Base-by-base conservation (phyloP, 148 eudicot genomes). In the Suaeda aralocaspica region DNA sequence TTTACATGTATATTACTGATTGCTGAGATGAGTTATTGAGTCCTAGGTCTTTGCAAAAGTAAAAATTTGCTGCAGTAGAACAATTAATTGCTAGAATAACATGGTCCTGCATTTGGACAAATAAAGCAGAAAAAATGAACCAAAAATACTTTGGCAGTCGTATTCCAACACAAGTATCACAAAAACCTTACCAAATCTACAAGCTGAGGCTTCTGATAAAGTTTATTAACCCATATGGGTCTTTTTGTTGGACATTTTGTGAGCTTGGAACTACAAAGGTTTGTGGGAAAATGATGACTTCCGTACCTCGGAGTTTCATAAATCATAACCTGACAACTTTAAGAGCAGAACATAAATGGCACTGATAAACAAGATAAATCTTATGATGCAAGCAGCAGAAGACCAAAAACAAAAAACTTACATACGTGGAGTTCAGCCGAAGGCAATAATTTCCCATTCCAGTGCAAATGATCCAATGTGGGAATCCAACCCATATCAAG, bases 401-500 rank as follows among this genome's bases (percentile, higher is more conserved):
- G 84, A 77, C 25, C 76, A 72, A 55, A 76, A 31, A 91, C 76
- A 72, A 55, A 76, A 31, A 91, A 94, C 97, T 89, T 91, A 89
- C 99, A 94, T 94, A 94, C 99, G 89, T 94, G 96, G 76, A 94
- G 88, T 84, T 89, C 87, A 75, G 83, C 74, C 41, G 77, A 65
- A 62, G 84, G 76, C 15, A 78, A 48, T 51, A 68, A 67, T 52
- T 70, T 58, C 49, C 87, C 80, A 19, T 80, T 72, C 90, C 82
- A 82, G 39, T 82, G 85, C 70, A 94, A 75, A 68, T 84, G 90
- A 81, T 89, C 87, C 79, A 89, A 60, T 71, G 75, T 72, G 25
- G 97, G 99, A 74, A 84, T 68, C 75, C 76, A 79, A 45, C 71
- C 65, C 46, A 66, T 67, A 55, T 74, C 84, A 71, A 76, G 57